Evolutionary conservation across 192 early-diverging fungal species (phyloP).

Genomic region (Umbelopsis isabellina): DNA sequence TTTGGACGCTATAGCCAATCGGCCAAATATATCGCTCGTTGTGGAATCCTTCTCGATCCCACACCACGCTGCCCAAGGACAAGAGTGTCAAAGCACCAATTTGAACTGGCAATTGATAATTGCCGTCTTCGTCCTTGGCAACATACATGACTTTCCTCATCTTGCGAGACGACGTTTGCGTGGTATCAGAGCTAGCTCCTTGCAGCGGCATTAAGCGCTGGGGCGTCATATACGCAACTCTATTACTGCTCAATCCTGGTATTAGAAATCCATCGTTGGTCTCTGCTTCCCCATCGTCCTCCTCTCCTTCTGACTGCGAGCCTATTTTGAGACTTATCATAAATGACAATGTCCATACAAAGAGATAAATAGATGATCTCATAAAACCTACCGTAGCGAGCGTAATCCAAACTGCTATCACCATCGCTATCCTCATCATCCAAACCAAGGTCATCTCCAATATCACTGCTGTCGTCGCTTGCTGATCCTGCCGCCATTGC

Average conservation of each 20-base stretch:
- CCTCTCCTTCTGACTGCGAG: constrained; percentile 13
- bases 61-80: constrained; percentile 62
- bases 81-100: constrained; percentile 80
- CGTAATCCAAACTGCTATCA: constrained; percentile 13
- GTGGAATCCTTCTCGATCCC: constrained; percentile 65
- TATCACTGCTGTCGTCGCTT: constrained; percentile 7
- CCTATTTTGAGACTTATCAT: not conserved
- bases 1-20: constrained; percentile 70
- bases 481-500: not conserved
- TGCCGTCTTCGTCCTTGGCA: constrained; percentile 65
- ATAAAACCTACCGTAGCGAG: not conserved
- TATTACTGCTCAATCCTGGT: constrained; percentile 13
- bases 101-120: constrained; percentile 75
- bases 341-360: too few relatives aligned
- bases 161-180: constrained; percentile 10
- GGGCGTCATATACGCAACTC: constrained; percentile 17
- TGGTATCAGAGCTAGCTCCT: not conserved
- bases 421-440: constrained; percentile 14
- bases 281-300: constrained; percentile 1
- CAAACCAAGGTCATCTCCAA: not conserved
- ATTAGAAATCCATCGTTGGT: constrained; percentile 9
- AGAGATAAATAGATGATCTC: too few relatives aligned
- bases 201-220: constrained; percentile 5
- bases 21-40: constrained; percentile 85
- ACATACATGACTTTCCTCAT: constrained; percentile 36